These are phyloP conservation scores for Aspergillus ochraceoroseus DNA, from an alignment of 2,329 filamentous ascomycete species.

Conservation along the genomic window DNA sequence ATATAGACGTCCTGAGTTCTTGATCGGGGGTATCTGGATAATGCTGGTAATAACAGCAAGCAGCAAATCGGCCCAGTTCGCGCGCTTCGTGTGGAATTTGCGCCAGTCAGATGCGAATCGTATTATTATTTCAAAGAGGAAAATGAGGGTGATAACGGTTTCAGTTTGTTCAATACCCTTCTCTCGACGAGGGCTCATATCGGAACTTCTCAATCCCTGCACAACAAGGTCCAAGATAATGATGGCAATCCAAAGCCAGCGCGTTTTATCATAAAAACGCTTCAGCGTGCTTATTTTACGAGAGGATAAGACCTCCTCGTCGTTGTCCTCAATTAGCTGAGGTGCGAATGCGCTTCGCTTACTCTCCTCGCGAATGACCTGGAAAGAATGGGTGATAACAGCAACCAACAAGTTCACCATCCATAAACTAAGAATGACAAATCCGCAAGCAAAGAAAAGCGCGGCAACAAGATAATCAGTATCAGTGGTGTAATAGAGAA, in stretches of 20 bases:
- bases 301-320: slow-evolving; percentile 35
- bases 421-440: slow-evolving; percentile 94
- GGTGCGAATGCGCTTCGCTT: slow-evolving; percentile 88
- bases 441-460: slow-evolving; percentile 65
- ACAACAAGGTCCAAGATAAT: slow-evolving; percentile 76
- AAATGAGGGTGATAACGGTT: slow-evolving; percentile 67
- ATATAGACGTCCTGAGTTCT: slow-evolving; percentile 65
- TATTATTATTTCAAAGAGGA: slow-evolving; percentile 76
- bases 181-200: slow-evolving; percentile 60
- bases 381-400: slow-evolving; percentile 97
- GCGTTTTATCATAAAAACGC: slow-evolving; percentile 66
- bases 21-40: slow-evolving; percentile 80
- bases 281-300: slow-evolving; percentile 54
- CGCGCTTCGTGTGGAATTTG: slow-evolving; percentile 65
- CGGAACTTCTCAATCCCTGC: slow-evolving; percentile 70
- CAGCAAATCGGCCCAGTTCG: slow-evolving; percentile 73
- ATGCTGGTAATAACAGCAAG: slow-evolving; percentile 76
- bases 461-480: slow-evolving; percentile 86
- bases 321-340: slow-evolving; percentile 55
- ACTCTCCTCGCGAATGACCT: slow-evolving; percentile 95
- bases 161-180: slow-evolving; percentile 68
- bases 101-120: slow-evolving; percentile 77
- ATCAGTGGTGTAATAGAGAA: slow-evolving; percentile 89
- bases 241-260: slow-evolving; percentile 70
- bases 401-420: slow-evolving; percentile 90